Evolutionary conservation across 2,329 filamentous ascomycete species (phyloP).

Genomic region (Berkeleyomyces rouxiae): DNA sequence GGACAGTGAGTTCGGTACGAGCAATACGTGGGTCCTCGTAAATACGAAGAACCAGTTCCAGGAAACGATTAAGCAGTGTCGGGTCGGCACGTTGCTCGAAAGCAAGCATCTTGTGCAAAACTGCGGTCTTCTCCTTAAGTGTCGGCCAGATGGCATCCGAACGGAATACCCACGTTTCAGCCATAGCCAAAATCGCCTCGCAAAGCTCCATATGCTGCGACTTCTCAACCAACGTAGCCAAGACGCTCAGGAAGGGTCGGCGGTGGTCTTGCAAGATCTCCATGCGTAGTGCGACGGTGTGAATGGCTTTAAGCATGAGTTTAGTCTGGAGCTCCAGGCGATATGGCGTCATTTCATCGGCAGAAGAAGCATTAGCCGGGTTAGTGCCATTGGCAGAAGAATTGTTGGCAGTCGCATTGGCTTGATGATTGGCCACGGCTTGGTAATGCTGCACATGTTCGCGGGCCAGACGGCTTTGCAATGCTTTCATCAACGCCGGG

Average conservation of each 20-base stretch:
- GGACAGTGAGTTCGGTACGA: constrained; percentile 83
- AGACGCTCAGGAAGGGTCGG: constrained; percentile 81
- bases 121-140: constrained; percentile 95
- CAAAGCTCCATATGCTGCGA: constrained; percentile 76
- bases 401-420: constrained; percentile 26
- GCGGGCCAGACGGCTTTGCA: constrained; percentile 80
- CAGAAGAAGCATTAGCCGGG: neutral
- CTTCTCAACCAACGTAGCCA: constrained; percentile 89
- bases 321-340: constrained; percentile 80
- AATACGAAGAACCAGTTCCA: constrained; percentile 90
- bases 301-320: constrained; percentile 87
- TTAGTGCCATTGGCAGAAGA: constrained; percentile 27
- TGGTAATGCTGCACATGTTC: constrained; percentile 76
- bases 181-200: constrained; percentile 83
- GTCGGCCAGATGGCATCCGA: constrained; percentile 92
- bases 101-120: constrained; percentile 96
- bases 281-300: constrained; percentile 83
- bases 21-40: constrained; percentile 97
- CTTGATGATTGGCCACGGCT: constrained; percentile 35
- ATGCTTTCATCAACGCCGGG: constrained; percentile 72
- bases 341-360: constrained; percentile 48
- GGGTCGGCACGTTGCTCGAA: constrained; percentile 77
- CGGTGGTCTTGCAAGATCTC: constrained; percentile 80
- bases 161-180: constrained; percentile 90
- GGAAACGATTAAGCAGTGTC: constrained; percentile 77